Conservation (phyloP, 1,284 basidiomycete genomes). For the Ustilago bromivora region DNA sequence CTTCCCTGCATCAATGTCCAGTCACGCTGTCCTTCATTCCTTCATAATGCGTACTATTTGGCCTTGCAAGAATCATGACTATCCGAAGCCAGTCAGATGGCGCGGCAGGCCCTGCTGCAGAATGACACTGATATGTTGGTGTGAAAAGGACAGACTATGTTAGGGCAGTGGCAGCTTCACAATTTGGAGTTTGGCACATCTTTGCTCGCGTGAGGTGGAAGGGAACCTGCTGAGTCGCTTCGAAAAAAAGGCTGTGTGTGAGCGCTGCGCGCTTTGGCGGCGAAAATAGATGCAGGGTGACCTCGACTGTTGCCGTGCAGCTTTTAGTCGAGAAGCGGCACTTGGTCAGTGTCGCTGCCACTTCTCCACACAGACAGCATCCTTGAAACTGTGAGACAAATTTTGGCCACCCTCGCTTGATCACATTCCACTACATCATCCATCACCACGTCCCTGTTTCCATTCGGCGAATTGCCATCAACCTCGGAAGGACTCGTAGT, state of each 20-base stretch:
- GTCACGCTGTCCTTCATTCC: background rate
- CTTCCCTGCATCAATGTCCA: background rate
- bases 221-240: slow-evolving; percentile 1
- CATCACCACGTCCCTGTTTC: background rate
- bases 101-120: background rate
- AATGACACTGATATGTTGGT: background rate
- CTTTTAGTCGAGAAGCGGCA: background rate
- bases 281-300: slow-evolving; percentile 9
- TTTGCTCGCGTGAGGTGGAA: slow-evolving; percentile 9
- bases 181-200: background rate
- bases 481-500: no score
- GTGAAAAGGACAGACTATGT: background rate
- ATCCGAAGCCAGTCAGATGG: background rate
- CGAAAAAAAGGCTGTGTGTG: slow-evolving; percentile 1
- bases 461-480: background rate
- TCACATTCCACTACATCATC: background rate
- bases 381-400: slow-evolving; percentile 3
- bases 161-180: background rate
- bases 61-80: background rate
- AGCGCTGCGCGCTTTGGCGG: background rate
- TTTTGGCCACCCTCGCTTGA: background rate
- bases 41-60: background rate
- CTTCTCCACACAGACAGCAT: slow-evolving; percentile 33
- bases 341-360: slow-evolving; percentile 23
- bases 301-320: background rate